A percentile compares a stretch with the other conserved stretches of the same genome.
Evolutionary conservation across 192 early-diverging fungal genomes (phyloP).

Genomic region (Dispira parvispora): DNA sequence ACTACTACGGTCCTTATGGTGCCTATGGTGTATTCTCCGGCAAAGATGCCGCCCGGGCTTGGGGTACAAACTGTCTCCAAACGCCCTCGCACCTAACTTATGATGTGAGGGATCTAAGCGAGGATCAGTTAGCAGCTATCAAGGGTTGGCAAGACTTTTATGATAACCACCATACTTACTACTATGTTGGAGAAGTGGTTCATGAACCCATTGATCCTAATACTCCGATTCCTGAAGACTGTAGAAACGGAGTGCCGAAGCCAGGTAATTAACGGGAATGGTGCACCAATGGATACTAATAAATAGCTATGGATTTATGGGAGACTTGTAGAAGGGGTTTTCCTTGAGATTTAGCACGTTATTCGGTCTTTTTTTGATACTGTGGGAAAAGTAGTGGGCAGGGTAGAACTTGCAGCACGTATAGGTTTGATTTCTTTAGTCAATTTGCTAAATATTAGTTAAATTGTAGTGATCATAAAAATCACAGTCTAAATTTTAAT

Average conservation of each 20-base stretch:
- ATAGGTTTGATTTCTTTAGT: too few species aligned
- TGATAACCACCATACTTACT: slow-evolving; percentile 70
- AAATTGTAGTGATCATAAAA: too few species aligned
- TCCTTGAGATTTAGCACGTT: too few species aligned
- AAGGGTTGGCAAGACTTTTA: slow-evolving; percentile 80
- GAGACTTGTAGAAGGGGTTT: too few species aligned
- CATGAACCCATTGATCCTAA: slow-evolving; percentile 69
- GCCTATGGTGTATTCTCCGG: slow-evolving; percentile 83
- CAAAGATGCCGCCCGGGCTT: slow-evolving; percentile 82
- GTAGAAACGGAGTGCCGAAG: slow-evolving; percentile 35
- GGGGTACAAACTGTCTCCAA: slow-evolving; percentile 86
- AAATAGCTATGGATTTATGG: too few species aligned
- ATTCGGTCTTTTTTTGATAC: too few species aligned
- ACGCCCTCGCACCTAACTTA: slow-evolving; percentile 69
- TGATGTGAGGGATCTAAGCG: slow-evolving; percentile 73
- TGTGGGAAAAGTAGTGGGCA: too few species aligned
- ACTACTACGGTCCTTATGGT: slow-evolving; percentile 66
- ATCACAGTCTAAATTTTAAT: too few species aligned
- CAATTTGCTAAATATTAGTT: too few species aligned
- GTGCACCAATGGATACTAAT: too few species aligned
- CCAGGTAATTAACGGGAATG: slow-evolving; percentile 9
- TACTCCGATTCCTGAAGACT: slow-evolving; percentile 66
- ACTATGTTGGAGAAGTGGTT: slow-evolving; percentile 64
- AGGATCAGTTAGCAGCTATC: slow-evolving; percentile 43
- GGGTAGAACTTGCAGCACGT: too few species aligned